These are phyloP conservation scores for Malus sieversii DNA, from an alignment of 306 rosid genomes.

Conservation along the genomic window DNA sequence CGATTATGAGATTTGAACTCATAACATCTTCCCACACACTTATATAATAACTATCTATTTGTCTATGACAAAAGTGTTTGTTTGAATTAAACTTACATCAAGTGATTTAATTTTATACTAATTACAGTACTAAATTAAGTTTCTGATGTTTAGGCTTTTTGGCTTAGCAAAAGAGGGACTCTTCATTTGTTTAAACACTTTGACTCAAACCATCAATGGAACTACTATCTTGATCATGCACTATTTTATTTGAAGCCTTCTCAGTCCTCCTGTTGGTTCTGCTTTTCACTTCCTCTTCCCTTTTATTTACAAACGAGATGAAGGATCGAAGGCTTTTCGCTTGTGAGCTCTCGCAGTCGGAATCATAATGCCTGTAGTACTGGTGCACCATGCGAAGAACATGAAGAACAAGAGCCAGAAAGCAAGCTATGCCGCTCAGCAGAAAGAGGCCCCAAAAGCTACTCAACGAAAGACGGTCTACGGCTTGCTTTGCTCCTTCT, in stretches of 20 bases:
- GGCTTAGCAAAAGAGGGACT: too few species aligned
- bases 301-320: slow-evolving; percentile 6
- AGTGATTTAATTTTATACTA: neutral
- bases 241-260: slow-evolving; percentile 1
- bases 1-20: too few species aligned
- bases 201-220: neutral
- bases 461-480: slow-evolving; percentile 16
- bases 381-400: slow-evolving; percentile 2
- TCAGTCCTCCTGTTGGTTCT: slow-evolving; percentile 11
- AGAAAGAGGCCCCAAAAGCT: slow-evolving; percentile 28
- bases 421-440: slow-evolving; percentile 15
- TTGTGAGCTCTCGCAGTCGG: neutral
- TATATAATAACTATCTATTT: too few species aligned
- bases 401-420: slow-evolving; percentile 12
- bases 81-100: too few species aligned
- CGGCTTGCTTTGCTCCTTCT: slow-evolving; percentile 15
- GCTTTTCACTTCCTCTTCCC: slow-evolving; percentile 1
- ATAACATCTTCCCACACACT: too few species aligned
- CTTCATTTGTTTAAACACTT: neutral
- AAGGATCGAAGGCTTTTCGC: neutral
- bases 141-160: too few species aligned
- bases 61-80: too few species aligned
- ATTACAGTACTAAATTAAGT: neutral
- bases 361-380: neutral
- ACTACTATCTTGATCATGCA: neutral